Base-by-base conservation (phyloP, 192 early-diverging fungal species). In the Mortierella hygrophila region DNA sequence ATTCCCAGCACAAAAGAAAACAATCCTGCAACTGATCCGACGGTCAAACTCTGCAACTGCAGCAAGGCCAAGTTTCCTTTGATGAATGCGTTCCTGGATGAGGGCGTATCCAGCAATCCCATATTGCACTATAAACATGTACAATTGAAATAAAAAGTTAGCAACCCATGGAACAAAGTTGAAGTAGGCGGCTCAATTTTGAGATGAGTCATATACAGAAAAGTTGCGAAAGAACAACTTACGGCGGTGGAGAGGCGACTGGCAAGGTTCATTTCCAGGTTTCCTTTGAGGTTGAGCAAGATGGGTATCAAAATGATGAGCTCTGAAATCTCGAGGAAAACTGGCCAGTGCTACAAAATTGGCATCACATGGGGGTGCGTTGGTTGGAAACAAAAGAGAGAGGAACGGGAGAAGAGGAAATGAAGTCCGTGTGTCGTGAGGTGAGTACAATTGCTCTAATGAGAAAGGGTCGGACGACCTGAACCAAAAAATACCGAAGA, bases 251-350 rank as follows among this genome's bases (percentile, higher is more conserved):
- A 95, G 37, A 98, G 89, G n/a, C 97, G 92, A 20, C 97, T 93
- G 6, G 96, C 95, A 82, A 98, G 91, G 76, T 96, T 98, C 91
- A 97, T 95, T 88, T 98, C 97, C 29, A 97, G 90, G 89, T 97
- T 98, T 82, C 97, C 96, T 83, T 98, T 98, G 42, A 98, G 85
- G 82, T 97, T 97, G 65, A 98, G 82, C 35, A 98, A 78, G 54
- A 97, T 94, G n/a, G 97, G 93, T 6, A 97, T 95, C 85, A 98
- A 91, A 74, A 98, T 94, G 88, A 97, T 96, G 13, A 98, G 87
- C 80, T 95, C 94, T 4, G 95, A 90, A 21, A 96, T 88, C 23
- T 88, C 72, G 13, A 88, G 88, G 80, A 97, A 98, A 7, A 96
- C 95, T 26, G 81, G 77, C 91, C 93, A 94, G 80, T 91, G 90